Conservation (phyloP, 73 alveolate genomes). For the Uronychia setigera region DNA sequence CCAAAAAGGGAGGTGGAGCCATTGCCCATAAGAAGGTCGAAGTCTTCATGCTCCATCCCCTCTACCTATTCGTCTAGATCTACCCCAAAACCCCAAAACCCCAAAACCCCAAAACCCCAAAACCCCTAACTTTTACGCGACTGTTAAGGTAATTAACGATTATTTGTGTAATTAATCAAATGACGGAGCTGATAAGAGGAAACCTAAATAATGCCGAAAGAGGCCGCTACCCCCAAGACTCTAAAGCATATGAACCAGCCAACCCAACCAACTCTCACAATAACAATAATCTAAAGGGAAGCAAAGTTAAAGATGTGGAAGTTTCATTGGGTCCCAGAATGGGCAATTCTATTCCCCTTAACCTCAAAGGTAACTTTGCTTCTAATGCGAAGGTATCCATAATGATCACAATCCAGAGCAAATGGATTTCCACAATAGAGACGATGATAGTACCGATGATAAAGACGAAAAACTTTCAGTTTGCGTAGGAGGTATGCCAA, state of each 20-base stretch:
- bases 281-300: not conserved
- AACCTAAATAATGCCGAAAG: not conserved
- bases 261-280: too few species aligned
- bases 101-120: constrained; percentile 3
- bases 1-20: too few species aligned
- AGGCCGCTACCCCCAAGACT: not conserved
- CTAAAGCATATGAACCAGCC: not conserved
- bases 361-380: not conserved
- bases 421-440: not conserved
- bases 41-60: too few species aligned
- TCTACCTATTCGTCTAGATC: too few species aligned
- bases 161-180: not conserved
- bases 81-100: too few species aligned
- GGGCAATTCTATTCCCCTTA: not conserved
- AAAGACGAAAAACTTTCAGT: not conserved
- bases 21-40: too few species aligned
- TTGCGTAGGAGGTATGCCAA: not conserved
- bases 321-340: not conserved
- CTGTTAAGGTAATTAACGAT: not conserved
- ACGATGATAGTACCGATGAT: not conserved
- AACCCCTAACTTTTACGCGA: too few species aligned
- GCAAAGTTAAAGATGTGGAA: not conserved
- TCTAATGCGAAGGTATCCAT: not conserved
- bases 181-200: not conserved
- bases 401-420: not conserved